Percentiles rank a stretch among this genome's conserved stretches.
phyloP scores from a whole-genome alignment of 129 eudicot genomes.

The Gnaphalium uliginosum region DNA sequence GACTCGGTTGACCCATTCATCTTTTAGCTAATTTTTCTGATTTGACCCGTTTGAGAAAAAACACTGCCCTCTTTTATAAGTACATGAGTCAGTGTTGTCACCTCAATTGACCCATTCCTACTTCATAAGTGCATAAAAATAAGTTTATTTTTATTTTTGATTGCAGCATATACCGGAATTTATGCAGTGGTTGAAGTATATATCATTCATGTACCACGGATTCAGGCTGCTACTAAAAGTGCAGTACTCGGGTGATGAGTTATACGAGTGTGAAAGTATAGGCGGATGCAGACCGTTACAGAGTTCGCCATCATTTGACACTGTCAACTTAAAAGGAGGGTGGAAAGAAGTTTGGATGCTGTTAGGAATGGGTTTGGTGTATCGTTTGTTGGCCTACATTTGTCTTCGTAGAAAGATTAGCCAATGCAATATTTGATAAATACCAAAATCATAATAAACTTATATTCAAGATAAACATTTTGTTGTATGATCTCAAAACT shows the following conservation, averaged over 20 bases:
- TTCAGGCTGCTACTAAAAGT: conserved; percentile 87
- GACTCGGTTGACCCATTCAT: not conserved
- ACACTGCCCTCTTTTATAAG: not conserved
- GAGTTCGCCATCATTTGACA: conserved; percentile 82
- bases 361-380: conserved; percentile 77
- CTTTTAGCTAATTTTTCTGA: not conserved
- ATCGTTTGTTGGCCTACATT: conserved; percentile 67
- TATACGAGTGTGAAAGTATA: conserved; percentile 69
- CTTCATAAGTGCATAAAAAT: not conserved
- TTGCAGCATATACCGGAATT: conserved; percentile 86
- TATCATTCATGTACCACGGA: conserved; percentile 89
- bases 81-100: not conserved
- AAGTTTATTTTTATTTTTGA: not conserved
- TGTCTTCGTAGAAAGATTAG: conserved; percentile 69
- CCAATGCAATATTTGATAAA: conserved; percentile 47
- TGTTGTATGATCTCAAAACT: conserved; percentile 27
- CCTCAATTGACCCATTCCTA: not conserved
- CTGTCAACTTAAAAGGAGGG: conserved; percentile 77
- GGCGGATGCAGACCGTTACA: conserved; percentile 80
- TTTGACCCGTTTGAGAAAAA: not conserved
- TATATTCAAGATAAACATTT: conserved; percentile 6
- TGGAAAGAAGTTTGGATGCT: conserved; percentile 86
- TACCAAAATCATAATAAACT: not conserved
- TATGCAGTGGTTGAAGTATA: conserved; percentile 83
- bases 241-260: conserved; percentile 78